Evolutionary conservation across 768 basidiomycete species (phyloP).

Genomic region (Kwoniella shandongensis): DNA sequence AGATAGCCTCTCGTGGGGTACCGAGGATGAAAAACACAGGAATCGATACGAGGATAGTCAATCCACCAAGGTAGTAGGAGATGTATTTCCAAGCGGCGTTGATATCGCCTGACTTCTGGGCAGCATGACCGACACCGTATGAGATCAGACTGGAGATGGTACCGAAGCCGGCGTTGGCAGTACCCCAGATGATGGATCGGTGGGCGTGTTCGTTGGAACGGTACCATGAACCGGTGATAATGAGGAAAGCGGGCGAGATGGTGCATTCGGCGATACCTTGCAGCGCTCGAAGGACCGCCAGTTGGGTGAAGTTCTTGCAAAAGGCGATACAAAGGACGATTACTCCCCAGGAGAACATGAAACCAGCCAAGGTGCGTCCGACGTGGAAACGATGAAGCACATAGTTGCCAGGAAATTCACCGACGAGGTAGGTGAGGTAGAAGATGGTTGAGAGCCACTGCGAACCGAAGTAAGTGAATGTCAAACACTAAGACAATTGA

Average conservation of each 20-base stretch:
- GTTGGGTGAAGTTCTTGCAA: conserved; percentile 21
- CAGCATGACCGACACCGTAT: conserved; percentile 28
- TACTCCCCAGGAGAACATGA: conserved; percentile 35
- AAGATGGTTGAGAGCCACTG: too few species aligned
- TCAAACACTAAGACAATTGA: too few species aligned
- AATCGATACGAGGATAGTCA: neutral
- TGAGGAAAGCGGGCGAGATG: conserved; percentile 32
- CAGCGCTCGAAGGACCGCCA: conserved; percentile 28
- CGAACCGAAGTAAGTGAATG: neutral
- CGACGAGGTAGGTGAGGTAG: conserved; percentile 24
- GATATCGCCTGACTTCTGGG: conserved; percentile 18
- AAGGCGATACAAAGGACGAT: conserved; percentile 29
- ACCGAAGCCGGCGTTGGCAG: conserved; percentile 34
- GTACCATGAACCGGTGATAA: conserved; percentile 39
- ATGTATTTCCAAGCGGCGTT: conserved; percentile 21
- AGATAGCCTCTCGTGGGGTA: conserved; percentile 18
- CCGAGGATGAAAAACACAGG: conserved; percentile 19
- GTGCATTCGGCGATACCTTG: conserved; percentile 39
- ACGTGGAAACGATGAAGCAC: conserved; percentile 32
- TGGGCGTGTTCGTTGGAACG: conserved; percentile 26
- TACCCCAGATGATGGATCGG: conserved; percentile 31
- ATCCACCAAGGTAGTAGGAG: conserved; percentile 6
- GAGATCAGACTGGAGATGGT: conserved; percentile 27
- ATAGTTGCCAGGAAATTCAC: conserved; percentile 36
- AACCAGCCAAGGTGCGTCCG: conserved; percentile 17